Base-by-base conservation (phyloP, 1,284 basidiomycete species). In the Malassezia yamatoensis region DNA sequence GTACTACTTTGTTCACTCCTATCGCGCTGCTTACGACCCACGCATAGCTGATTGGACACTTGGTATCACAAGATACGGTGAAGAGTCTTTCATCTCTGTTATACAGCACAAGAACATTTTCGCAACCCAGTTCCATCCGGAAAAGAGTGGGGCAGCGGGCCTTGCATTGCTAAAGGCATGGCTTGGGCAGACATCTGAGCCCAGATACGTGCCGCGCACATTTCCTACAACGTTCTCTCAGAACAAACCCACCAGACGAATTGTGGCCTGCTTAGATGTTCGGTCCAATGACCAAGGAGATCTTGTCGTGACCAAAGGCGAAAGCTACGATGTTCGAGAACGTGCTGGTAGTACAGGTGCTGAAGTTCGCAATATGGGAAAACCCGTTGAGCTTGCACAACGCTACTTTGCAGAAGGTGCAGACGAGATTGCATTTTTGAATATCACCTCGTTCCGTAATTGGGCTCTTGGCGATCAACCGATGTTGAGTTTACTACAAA, bases 391-490 rank as follows among this genome's bases (percentile, higher is more conserved):
- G 37, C 83, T 98, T 49, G 87, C 93, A 2, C 81, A 81, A 47
- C 82, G 83, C 59, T 98, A 99, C 78, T 96, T 87, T 77, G 77
- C 79, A 15, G 83, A 85, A 45, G 93, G 91, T 34, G 94, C 94
- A 44, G 94, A 99, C 78, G 94, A 98, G 77, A 81, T 98, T 47
- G 93, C 89, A 69, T 85, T 99, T 67, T 84, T 99, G 74, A 99
- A 99, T 78, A 99, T 99, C 79, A 99, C 94, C 8, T 96, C 91
- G 53, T 99, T 99, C 83, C 87, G 94, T 59, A 86, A 88, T 63
- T 96, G 89, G 7, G 90, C 94, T 0, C 80, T 99, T 40, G 84
- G 81, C 51, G 94, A 98, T 77, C 94, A 98, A 77, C 94, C 94
- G 0, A 98, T 99, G 94, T 83, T 99, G 52, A 85, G 88, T 42